A percentile compares a stretch with the other conserved stretches of the same genome.
Conservation (phyloP, 192 early-diverging fungal genomes). For the Obelidium mucronatum region DNA sequence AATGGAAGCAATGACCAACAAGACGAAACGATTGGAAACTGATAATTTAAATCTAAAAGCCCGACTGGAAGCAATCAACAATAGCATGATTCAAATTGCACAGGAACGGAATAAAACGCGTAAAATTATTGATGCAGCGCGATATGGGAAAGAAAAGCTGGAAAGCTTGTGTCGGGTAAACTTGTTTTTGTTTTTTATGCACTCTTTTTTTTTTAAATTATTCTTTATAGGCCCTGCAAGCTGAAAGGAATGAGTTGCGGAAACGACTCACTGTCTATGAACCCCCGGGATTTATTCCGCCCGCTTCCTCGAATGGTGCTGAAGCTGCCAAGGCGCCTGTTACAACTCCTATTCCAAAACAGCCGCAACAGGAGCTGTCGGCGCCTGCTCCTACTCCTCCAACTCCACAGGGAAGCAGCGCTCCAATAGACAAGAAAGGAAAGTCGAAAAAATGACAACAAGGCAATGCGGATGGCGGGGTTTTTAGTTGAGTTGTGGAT, state of each 20-base stretch:
- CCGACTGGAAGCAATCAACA: slow-evolving; percentile 68
- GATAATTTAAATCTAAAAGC: slow-evolving; percentile 60
- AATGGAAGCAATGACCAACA: slow-evolving; percentile 73
- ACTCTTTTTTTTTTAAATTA: no score
- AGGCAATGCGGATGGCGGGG: no score
- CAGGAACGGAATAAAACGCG: slow-evolving; percentile 63
- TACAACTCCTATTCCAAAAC: no score
- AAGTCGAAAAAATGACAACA: no score
- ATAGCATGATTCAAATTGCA: slow-evolving; percentile 66
- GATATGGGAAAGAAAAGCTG: slow-evolving; percentile 56
- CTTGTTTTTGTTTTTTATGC: no score
- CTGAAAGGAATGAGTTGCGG: slow-evolving; percentile 47
- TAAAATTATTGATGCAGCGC: slow-evolving; percentile 54
- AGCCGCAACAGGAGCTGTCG: no score
- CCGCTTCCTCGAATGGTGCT: no score
- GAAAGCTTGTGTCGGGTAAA: slow-evolving; percentile 60
- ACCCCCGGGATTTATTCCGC: background rate
- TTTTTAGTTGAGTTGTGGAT: no score
- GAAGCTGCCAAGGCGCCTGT: no score
- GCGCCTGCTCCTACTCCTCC: no score
- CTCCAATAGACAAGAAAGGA: no score
- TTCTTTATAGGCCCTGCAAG: slow-evolving; percentile 51
- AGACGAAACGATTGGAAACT: slow-evolving; percentile 62
- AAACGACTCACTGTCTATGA: slow-evolving; percentile 19
- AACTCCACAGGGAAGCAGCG: no score